Percentiles rank a stretch among this genome's conserved stretches.
Conservation (phyloP, 192 early-diverging fungal genomes). For the Coemansia sp. region DNA sequence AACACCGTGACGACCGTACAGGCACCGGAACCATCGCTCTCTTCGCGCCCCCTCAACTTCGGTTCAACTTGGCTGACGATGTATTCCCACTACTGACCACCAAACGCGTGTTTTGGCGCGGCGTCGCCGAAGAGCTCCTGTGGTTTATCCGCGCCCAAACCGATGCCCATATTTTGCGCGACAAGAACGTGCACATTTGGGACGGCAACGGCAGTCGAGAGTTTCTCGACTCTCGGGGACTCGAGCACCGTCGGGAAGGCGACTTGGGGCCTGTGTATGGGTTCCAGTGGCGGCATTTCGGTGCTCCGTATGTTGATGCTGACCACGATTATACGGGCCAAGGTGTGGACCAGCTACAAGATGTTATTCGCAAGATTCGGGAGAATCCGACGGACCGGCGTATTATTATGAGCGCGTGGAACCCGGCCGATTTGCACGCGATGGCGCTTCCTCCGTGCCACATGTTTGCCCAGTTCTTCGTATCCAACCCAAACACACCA, state of each 20-base stretch:
- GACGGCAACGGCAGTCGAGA: constrained; percentile 90
- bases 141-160: constrained; percentile 95
- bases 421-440: constrained; percentile 80
- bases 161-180: constrained; percentile 71
- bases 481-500: constrained; percentile 64
- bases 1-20: constrained; percentile 81
- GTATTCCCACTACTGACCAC: constrained; percentile 90
- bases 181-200: constrained; percentile 79
- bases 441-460: constrained; percentile 99
- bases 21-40: constrained; percentile 80
- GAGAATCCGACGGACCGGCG: constrained; percentile 84
- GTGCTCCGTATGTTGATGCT: constrained; percentile 80
- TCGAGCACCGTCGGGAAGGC: constrained; percentile 72
- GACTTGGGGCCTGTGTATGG: constrained; percentile 97
- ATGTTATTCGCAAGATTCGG: constrained; percentile 84
- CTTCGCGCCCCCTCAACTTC: constrained; percentile 84
- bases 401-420: constrained; percentile 96
- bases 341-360: constrained; percentile 90
- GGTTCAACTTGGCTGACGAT: constrained; percentile 76
- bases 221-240: constrained; percentile 82
- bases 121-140: constrained; percentile 89
- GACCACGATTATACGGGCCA: constrained; percentile 85
- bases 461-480: constrained; percentile 96
- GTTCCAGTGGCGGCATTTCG: constrained; percentile 99
- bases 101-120: constrained; percentile 89